phyloP scores from a whole-genome alignment of 148 eudicot species.

The Salicornia ramosissima region DNA sequence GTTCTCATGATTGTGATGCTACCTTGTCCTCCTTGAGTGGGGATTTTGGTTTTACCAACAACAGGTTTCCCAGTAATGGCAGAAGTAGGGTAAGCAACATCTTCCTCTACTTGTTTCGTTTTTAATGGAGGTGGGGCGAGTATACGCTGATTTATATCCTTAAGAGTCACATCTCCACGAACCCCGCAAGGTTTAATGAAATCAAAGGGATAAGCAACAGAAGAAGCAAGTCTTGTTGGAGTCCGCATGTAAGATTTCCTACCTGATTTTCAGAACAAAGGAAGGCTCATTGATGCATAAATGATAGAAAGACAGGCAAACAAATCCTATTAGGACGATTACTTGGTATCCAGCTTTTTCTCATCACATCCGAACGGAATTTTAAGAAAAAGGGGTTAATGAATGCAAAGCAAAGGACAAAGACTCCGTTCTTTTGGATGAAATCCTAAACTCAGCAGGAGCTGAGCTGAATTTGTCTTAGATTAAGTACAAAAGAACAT shows the following conservation, averaged over 20 bases:
- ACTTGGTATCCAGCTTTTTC: background rate
- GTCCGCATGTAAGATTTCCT: slow-evolving; percentile 64
- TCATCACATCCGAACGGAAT: background rate
- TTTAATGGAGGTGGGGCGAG: slow-evolving; percentile 66
- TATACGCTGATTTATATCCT: slow-evolving; percentile 83
- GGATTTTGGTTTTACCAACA: slow-evolving; percentile 88
- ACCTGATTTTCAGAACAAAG: slow-evolving; percentile 36
- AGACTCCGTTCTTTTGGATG: too few relatives aligned
- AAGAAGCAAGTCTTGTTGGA: slow-evolving; percentile 57
- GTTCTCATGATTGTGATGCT: slow-evolving; percentile 98
- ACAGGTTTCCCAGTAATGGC: slow-evolving; percentile 95
- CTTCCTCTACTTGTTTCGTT: slow-evolving; percentile 39
- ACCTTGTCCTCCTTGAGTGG: slow-evolving; percentile 93
- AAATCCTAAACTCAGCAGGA: too few relatives aligned
- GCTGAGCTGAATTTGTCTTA: too few relatives aligned
- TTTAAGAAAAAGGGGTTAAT: background rate
- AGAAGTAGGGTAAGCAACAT: slow-evolving; percentile 59
- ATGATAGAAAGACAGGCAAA: background rate
- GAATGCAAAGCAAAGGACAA: background rate
- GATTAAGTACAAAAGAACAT: too few relatives aligned
- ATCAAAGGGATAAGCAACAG: slow-evolving; percentile 80
- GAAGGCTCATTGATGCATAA: background rate
- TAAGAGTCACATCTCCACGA: slow-evolving; percentile 78
- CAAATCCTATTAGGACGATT: background rate
- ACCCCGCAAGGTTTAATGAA: slow-evolving; percentile 74